phyloP scores from a whole-genome alignment of 768 basidiomycete species.

The Termitomyces sp. region DNA sequence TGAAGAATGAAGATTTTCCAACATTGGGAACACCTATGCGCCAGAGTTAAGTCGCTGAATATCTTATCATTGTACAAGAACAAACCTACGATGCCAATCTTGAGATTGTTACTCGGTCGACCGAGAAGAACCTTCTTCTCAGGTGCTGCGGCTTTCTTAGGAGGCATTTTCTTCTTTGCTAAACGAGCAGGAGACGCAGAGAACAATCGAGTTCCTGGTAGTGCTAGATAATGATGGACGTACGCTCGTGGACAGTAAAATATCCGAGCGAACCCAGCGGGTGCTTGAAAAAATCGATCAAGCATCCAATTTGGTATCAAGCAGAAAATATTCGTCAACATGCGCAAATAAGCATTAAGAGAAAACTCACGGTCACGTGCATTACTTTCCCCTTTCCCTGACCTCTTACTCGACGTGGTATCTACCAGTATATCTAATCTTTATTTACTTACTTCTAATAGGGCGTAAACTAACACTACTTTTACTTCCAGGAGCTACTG shows the following conservation, averaged over 20 bases:
- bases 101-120: slow-evolving; percentile 92
- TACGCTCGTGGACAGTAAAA: slow-evolving; percentile 11
- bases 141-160: slow-evolving; percentile 71
- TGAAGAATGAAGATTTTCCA: slow-evolving; percentile 99
- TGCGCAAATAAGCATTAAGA: neutral
- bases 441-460: too few relatives aligned
- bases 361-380: neutral
- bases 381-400: too few relatives aligned
- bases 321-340: slow-evolving; percentile 11
- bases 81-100: slow-evolving; percentile 98
- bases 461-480: too few relatives aligned
- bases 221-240: slow-evolving; percentile 4
- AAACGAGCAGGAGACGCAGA: slow-evolving; percentile 31
- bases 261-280: slow-evolving; percentile 10
- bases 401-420: too few relatives aligned
- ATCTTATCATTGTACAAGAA: slow-evolving; percentile 21
- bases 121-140: slow-evolving; percentile 91
- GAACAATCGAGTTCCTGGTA: slow-evolving; percentile 17
- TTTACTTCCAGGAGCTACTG: too few relatives aligned
- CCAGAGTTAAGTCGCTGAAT: slow-evolving; percentile 16
- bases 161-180: slow-evolving; percentile 77
- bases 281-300: slow-evolving; percentile 20
- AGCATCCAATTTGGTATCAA: slow-evolving; percentile 16
- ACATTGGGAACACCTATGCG: slow-evolving; percentile 85
- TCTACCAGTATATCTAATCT: too few relatives aligned